A percentile compares a stretch with the other conserved stretches of the same genome.
phyloP scores from a whole-genome alignment of 2,329 filamentous ascomycete species.

The Botrytis fragariae region DNA sequence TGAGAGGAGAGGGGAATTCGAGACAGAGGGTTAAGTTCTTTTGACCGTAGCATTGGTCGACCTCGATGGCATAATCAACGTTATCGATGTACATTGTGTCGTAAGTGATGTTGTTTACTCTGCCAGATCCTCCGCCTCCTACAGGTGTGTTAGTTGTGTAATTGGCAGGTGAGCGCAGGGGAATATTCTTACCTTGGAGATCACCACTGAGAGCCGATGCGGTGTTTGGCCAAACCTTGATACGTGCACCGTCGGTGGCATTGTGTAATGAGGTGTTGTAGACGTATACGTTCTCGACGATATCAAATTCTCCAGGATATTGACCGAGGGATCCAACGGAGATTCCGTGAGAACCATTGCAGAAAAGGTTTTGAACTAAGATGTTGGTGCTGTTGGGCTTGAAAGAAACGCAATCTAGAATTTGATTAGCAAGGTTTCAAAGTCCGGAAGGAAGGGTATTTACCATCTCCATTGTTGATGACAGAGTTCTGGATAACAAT shows the following conservation, averaged over 20 bases:
- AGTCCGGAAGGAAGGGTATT: neutral
- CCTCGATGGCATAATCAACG: constrained; percentile 63
- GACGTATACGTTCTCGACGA: constrained; percentile 67
- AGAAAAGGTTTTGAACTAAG: constrained; percentile 63
- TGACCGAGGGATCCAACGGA: constrained; percentile 70
- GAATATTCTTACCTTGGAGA: constrained; percentile 43
- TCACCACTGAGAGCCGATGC: constrained; percentile 55
- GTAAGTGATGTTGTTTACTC: constrained; percentile 66
- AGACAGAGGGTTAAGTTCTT: constrained; percentile 61
- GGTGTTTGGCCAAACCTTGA: constrained; percentile 66
- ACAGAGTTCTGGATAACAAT: constrained; percentile 66
- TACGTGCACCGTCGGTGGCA: constrained; percentile 59
- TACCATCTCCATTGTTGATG: constrained; percentile 60
- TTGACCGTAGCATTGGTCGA: constrained; percentile 66
- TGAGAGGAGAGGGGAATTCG: constrained; percentile 52
- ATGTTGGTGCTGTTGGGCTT: constrained; percentile 71
- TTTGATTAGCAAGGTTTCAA: neutral
- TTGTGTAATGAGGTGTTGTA: constrained; percentile 60
- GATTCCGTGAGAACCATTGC: constrained; percentile 70
- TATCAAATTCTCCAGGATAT: constrained; percentile 59
- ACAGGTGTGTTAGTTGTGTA: neutral
- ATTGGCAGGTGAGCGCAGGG: neutral
- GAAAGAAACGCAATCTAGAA: constrained; percentile 65
- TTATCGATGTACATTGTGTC: constrained; percentile 59
- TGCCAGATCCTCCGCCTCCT: constrained; percentile 62